Conservation (phyloP, 192 early-diverging fungal species). For the Podila epicladia region DNA sequence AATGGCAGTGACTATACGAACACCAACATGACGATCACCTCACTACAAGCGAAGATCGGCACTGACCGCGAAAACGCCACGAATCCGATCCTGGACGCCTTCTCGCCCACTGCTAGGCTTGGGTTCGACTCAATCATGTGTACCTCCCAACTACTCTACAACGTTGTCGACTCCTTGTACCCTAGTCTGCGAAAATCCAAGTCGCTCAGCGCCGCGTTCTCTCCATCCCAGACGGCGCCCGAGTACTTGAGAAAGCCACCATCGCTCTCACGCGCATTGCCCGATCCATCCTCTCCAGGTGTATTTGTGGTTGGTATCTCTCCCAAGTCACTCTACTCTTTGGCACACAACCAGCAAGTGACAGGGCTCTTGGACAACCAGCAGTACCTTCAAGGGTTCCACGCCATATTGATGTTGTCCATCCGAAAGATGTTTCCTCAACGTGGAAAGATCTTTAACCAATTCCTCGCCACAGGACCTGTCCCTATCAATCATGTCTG, state of each 20-base stretch:
- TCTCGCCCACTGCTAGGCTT: constrained; percentile 6
- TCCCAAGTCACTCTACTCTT: constrained; percentile 21
- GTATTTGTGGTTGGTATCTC: constrained; percentile 35
- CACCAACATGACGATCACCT: not conserved
- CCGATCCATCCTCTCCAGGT: constrained; percentile 24
- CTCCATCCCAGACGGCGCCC: not conserved
- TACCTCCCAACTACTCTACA: constrained; percentile 26
- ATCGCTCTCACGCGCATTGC: constrained; percentile 1
- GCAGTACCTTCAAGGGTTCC: constrained; percentile 40
- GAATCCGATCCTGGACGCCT: constrained; percentile 18
- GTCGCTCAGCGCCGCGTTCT: not conserved
- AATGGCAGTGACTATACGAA: constrained; percentile 13
- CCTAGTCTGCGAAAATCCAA: not conserved
- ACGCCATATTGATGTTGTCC: constrained; percentile 29
- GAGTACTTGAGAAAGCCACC: not conserved
- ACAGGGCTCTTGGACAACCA: constrained; percentile 27
- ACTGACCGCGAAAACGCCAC: not conserved
- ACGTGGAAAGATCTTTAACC: constrained; percentile 22
- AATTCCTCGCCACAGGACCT: constrained; percentile 18
- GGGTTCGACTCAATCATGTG: constrained; percentile 43
- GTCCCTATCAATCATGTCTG: constrained; percentile 17
- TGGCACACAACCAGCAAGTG: constrained; percentile 17
- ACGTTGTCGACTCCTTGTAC: constrained; percentile 21
- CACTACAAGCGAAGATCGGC: not conserved
- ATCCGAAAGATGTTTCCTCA: constrained; percentile 41